These are phyloP conservation scores for Rhinocladiella similis DNA, from an alignment of 2,329 filamentous ascomycete species.

Conservation along the genomic window DNA sequence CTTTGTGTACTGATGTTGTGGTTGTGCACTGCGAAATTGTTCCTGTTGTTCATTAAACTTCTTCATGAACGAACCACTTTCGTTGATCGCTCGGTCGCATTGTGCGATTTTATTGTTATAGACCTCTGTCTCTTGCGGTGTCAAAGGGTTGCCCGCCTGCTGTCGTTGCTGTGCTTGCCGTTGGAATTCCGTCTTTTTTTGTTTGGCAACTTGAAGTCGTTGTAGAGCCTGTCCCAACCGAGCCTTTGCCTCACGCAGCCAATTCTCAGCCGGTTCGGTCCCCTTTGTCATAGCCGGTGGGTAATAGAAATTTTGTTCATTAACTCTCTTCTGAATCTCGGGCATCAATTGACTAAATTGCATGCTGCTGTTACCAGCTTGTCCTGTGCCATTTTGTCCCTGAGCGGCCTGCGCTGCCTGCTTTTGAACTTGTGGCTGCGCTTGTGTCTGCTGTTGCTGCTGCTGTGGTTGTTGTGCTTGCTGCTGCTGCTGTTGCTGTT, in stretches of 20 bases:
- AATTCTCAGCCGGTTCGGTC: conserved; percentile 42
- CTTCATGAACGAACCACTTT: conserved; percentile 47
- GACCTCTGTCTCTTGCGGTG: conserved; percentile 43
- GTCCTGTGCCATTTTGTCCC: conserved; percentile 21
- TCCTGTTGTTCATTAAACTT: conserved; percentile 53
- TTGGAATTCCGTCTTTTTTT: conserved; percentile 44
- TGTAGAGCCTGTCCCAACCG: conserved; percentile 51
- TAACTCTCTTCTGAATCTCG: conserved; percentile 49
- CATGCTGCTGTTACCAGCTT: conserved; percentile 38
- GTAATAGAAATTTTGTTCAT: conserved; percentile 44
- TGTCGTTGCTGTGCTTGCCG: conserved; percentile 41
- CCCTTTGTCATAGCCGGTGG: conserved; percentile 45
- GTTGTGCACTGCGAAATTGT: conserved; percentile 38
- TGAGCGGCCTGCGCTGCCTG: conserved; percentile 12
- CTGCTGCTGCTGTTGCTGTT: conserved; percentile 10
- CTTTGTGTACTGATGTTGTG: conserved; percentile 28
- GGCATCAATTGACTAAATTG: conserved; percentile 44
- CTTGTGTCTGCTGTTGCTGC: conserved; percentile 31
- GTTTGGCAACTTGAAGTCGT: conserved; percentile 48
- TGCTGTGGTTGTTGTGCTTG: conserved; percentile 16
- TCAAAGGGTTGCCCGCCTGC: conserved; percentile 38
- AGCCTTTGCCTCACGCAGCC: conserved; percentile 48
- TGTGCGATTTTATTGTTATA: conserved; percentile 36
- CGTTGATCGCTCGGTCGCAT: conserved; percentile 31
- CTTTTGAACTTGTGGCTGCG: conserved; percentile 7